Percentiles rank a stretch among this genome's conserved stretches.
phyloP scores from a whole-genome alignment of 306 rosid genomes.

The Vachellia collinsii region DNA sequence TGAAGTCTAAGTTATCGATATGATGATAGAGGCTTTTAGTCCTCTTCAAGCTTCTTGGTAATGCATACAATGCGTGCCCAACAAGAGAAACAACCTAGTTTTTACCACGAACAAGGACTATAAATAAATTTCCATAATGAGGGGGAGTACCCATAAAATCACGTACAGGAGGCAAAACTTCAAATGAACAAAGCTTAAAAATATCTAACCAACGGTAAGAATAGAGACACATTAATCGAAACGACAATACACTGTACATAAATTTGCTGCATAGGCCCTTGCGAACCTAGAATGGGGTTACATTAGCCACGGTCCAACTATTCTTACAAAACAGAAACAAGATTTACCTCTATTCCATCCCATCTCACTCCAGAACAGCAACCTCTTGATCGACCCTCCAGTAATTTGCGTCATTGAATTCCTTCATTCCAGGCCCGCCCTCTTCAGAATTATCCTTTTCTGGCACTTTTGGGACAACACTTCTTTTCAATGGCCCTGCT shows the following conservation, averaged over 20 bases:
- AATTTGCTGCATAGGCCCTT: conserved; percentile 49
- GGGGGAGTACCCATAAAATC: conserved; percentile 55
- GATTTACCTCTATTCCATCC: conserved; percentile 31
- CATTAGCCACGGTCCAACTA: conserved; percentile 47
- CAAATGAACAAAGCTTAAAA: conserved; percentile 54
- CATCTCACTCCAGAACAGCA: conserved; percentile 77
- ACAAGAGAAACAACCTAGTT: neutral
- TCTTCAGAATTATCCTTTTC: conserved; percentile 79
- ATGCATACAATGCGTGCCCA: neutral
- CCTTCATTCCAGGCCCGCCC: conserved; percentile 75
- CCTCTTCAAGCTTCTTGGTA: neutral
- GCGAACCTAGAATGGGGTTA: conserved; percentile 51
- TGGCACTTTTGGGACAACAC: conserved; percentile 54
- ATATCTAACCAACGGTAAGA: conserved; percentile 56
- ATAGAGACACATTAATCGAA: conserved; percentile 61
- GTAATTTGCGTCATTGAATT: conserved; percentile 92
- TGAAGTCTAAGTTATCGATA: neutral
- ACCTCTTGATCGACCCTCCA: conserved; percentile 99
- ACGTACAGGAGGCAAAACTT: conserved; percentile 65
- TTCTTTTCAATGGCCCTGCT: conserved; percentile 96
- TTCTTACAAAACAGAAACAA: conserved; percentile 36
- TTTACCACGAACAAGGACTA: neutral
- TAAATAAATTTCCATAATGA: conserved; percentile 45
- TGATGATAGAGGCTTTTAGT: neutral
- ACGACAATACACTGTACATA: conserved; percentile 88